Conservation (phyloP, 352 stramenopile genomes). For the Pythium folliculosum region DNA sequence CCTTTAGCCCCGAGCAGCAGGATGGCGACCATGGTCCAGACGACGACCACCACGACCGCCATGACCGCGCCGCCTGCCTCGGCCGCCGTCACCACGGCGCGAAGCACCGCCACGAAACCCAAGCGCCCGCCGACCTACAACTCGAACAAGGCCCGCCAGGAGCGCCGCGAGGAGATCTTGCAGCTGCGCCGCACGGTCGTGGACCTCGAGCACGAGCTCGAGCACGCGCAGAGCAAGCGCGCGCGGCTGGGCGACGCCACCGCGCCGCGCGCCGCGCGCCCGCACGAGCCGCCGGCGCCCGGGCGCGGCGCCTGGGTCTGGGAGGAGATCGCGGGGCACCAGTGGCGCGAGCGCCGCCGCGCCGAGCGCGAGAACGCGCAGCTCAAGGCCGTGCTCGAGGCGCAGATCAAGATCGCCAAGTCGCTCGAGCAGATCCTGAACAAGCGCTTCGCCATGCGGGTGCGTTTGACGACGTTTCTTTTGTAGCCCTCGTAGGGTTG, state of each 20-base stretch:
- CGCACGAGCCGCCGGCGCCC: not conserved
- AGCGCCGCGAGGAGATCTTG: conserved; percentile 28
- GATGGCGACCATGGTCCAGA: conserved; percentile 3
- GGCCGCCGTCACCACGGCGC: no score
- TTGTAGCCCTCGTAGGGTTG: not conserved
- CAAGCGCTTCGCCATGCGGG: conserved; percentile 36
- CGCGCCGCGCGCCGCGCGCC: not conserved
- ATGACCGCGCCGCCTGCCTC: no score
- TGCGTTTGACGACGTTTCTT: conserved; percentile 5
- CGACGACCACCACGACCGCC: not conserved
- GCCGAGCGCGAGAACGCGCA: conserved; percentile 43
- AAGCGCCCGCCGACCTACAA: conserved; percentile 31
- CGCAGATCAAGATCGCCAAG: conserved; percentile 47
- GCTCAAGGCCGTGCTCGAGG: conserved; percentile 52
- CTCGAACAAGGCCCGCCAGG: conserved; percentile 32
- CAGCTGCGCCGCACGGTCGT: conserved; percentile 26
- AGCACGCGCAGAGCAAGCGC: conserved; percentile 13
- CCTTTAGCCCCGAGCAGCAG: not conserved
- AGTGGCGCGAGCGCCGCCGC: conserved; percentile 24
- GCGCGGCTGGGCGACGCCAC: not conserved
- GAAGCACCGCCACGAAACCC: conserved; percentile 8
- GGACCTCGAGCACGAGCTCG: conserved; percentile 28
- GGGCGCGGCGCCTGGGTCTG: conserved; percentile 18
- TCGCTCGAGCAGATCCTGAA: conserved; percentile 44
- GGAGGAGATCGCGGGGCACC: conserved; percentile 28